Evolutionary conservation across 225 moss, liverwort and hornwort species (phyloP).

Genomic region (Takakia lepidozioides): DNA sequence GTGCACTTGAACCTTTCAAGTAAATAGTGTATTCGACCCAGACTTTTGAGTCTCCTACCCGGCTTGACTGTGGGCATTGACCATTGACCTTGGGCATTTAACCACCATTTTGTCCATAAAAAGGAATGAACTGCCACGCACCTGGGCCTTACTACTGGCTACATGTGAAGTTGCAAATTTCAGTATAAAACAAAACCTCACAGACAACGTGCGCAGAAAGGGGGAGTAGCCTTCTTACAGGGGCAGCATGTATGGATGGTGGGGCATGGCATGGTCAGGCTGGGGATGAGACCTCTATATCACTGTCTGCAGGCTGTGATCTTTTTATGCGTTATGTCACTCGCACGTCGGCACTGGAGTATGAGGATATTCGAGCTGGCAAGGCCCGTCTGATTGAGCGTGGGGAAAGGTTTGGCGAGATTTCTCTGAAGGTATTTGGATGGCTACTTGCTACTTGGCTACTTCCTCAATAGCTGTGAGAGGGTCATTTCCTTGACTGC

Average conservation of each 20-base stretch:
- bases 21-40: no score
- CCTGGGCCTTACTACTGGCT: no score
- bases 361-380: constrained; percentile 72
- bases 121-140: no score
- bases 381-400: constrained; percentile 75
- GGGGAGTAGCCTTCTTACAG: constrained; percentile 12
- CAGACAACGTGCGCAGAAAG: neutral
- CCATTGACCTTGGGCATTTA: no score
- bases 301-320: constrained; percentile 85
- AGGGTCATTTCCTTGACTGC: no score
- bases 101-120: no score
- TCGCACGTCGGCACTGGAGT: constrained; percentile 63
- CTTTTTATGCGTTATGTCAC: constrained; percentile 91
- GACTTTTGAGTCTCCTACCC: no score
- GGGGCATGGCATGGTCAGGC: constrained; percentile 48
- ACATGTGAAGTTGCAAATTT: no score
- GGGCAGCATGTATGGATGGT: constrained; percentile 19
- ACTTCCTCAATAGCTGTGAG: neutral
- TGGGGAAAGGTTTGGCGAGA: constrained; percentile 72
- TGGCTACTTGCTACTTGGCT: neutral
- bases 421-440: constrained; percentile 64
- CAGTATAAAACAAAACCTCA: neutral
- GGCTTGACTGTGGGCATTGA: no score
- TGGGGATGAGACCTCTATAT: constrained; percentile 79
- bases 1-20: no score